Evolutionary conservation across 2,329 filamentous ascomycete species (phyloP).

Genomic region (Daldinia eschscholtzii): DNA sequence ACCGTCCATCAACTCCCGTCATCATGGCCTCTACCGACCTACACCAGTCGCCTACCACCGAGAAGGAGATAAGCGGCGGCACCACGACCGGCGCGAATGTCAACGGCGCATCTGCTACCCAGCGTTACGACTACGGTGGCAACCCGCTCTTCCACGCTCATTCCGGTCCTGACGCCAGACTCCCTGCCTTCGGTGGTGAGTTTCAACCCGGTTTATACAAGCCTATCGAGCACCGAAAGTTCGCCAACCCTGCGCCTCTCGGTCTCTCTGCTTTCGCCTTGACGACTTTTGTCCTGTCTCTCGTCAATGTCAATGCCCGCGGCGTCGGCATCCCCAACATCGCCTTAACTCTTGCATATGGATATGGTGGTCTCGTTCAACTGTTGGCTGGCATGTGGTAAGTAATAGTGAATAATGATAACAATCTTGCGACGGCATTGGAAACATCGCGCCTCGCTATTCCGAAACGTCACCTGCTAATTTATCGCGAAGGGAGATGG

Average conservation of each 20-base stretch:
- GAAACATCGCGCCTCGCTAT: background rate
- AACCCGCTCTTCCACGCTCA: slow-evolving; percentile 58
- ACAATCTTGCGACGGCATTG: background rate
- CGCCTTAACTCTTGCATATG: slow-evolving; percentile 76
- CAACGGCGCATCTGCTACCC: slow-evolving; percentile 43
- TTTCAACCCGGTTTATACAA: slow-evolving; percentile 78
- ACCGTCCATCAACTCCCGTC: slow-evolving; percentile 2
- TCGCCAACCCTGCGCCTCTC: slow-evolving; percentile 83
- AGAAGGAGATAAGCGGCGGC: slow-evolving; percentile 43
- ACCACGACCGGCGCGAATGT: slow-evolving; percentile 36
- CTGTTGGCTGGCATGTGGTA: slow-evolving; percentile 89
- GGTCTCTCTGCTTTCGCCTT: slow-evolving; percentile 84
- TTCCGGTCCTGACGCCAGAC: slow-evolving; percentile 52
- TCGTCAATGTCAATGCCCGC: slow-evolving; percentile 77
- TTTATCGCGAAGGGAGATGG: slow-evolving; percentile 76
- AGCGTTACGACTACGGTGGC: slow-evolving; percentile 54
- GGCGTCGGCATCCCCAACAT: slow-evolving; percentile 73
- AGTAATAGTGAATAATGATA: slow-evolving; percentile 50
- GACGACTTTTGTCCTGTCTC: slow-evolving; percentile 83
- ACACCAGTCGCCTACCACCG: slow-evolving; percentile 31
- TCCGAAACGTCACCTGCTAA: slow-evolving; percentile 7
- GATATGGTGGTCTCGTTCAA: slow-evolving; percentile 83
- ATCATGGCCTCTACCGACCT: slow-evolving; percentile 45
- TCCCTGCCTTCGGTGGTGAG: slow-evolving; percentile 77
- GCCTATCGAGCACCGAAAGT: slow-evolving; percentile 74